phyloP scores from a whole-genome alignment of 2,329 filamentous ascomycete species.

The Trichophyton verrucosum region DNA sequence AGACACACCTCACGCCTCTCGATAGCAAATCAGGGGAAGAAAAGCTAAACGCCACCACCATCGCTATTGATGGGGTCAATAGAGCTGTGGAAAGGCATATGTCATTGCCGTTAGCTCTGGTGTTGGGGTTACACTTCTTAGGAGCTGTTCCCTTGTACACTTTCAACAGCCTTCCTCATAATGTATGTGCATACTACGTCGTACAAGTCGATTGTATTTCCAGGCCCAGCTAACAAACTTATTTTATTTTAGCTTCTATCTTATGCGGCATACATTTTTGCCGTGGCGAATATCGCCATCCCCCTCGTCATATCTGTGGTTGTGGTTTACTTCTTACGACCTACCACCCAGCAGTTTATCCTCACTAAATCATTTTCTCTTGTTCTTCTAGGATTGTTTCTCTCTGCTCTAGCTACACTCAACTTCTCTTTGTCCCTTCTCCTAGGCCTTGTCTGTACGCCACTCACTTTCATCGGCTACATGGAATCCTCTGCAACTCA shows the following conservation, averaged over 20 bases:
- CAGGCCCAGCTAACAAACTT: constrained; percentile 9
- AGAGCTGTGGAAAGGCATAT: constrained; percentile 29
- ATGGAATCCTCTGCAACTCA: constrained; percentile 10
- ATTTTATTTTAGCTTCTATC: constrained; percentile 45
- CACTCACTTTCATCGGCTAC: constrained; percentile 57
- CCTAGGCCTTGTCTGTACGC: constrained; percentile 64
- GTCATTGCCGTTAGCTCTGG: constrained; percentile 50
- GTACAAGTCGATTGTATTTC: neutral
- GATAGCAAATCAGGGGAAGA: constrained; percentile 11
- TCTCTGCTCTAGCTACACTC: constrained; percentile 83
- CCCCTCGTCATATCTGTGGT: constrained; percentile 46
- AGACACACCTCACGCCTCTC: constrained; percentile 16
- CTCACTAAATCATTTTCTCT: constrained; percentile 84
- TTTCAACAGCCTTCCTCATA: constrained; percentile 62
- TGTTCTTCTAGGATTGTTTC: constrained; percentile 80
- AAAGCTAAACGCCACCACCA: constrained; percentile 13
- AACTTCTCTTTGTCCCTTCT: constrained; percentile 89
- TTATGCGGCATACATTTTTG: constrained; percentile 47
- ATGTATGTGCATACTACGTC: constrained; percentile 40
- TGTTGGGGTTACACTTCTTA: constrained; percentile 60
- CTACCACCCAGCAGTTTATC: constrained; percentile 57
- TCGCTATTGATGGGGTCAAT: constrained; percentile 13
- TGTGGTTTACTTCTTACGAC: constrained; percentile 39
- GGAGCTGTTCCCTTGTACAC: constrained; percentile 70
- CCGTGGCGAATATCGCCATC: constrained; percentile 43